Conservation (phyloP, 345 rosid genomes). For the Eucalyptus pauciflora region DNA sequence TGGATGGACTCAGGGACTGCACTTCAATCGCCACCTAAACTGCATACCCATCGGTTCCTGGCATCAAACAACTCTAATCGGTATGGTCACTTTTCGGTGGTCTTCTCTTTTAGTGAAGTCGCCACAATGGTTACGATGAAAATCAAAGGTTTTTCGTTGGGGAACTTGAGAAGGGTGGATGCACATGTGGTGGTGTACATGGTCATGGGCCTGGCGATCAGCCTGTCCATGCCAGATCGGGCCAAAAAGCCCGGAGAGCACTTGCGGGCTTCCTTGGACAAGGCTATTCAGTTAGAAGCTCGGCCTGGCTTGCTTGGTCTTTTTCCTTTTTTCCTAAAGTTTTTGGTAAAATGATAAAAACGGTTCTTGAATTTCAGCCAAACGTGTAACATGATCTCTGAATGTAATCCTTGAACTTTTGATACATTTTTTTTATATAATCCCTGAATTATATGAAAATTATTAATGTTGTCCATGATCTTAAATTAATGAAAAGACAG, state of each 20-base stretch:
- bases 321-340: neutral
- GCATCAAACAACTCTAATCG: neutral
- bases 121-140: neutral
- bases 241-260: neutral
- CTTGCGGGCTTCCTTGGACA: neutral
- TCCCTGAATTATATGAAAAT: no score
- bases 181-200: neutral
- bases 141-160: neutral
- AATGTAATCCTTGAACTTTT: rapidly evolving
- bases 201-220: neutral
- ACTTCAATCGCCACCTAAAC: neutral
- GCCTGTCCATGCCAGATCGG: neutral
- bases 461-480: rapidly evolving
- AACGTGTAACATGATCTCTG: rapidly evolving
- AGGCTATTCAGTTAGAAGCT: neutral
- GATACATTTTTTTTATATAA: rapidly evolving
- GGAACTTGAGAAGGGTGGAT: neutral
- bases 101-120: neutral
- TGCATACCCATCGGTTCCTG: no score
- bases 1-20: neutral
- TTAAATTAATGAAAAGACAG: rapidly evolving
- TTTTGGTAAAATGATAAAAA: neutral
- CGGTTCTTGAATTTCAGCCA: rapidly evolving
- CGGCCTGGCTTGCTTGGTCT: neutral
- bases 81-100: neutral